A percentile compares a stretch with the other conserved stretches of the same genome.
Evolutionary conservation across 495 filamentous ascomycete species (phyloP).

Genomic region (Wilcoxina mikolae): DNA sequence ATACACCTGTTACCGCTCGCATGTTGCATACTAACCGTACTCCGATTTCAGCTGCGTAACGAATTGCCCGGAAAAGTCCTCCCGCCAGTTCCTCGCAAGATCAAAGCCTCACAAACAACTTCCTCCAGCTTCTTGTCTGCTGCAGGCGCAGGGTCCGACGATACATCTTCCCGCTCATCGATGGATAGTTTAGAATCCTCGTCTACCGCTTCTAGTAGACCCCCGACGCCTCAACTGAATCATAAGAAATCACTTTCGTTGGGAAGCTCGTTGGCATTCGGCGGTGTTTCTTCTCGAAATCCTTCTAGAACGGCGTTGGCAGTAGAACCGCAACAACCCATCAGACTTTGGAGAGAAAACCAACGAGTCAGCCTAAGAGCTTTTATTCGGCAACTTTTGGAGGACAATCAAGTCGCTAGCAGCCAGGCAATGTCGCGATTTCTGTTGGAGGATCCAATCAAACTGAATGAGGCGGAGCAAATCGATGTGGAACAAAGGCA

Average conservation of each 20-base stretch:
- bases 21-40: neutral
- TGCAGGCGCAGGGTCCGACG: constrained; percentile 31
- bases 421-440: constrained; percentile 74
- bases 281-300: constrained; percentile 31
- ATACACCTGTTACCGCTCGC: neutral
- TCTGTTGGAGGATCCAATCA: constrained; percentile 51
- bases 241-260: constrained; percentile 20
- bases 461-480: constrained; percentile 63
- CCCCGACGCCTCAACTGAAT: neutral
- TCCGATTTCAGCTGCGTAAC: constrained; percentile 42
- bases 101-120: constrained; percentile 55
- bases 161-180: constrained; percentile 64
- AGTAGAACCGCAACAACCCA: constrained; percentile 19
- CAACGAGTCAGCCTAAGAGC: constrained; percentile 85
- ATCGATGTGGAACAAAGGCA: constrained; percentile 66
- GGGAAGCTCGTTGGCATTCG: constrained; percentile 29
- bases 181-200: constrained; percentile 36
- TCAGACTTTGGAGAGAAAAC: constrained; percentile 68
- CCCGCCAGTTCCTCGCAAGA: constrained; percentile 76
- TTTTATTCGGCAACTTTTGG: constrained; percentile 67
- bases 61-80: constrained; percentile 88
- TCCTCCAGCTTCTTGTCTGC: constrained; percentile 32
- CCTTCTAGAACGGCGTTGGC: constrained; percentile 41
- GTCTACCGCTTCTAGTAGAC: neutral
- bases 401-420: constrained; percentile 67